Conservation (phyloP, 495 filamentous ascomycete genomes). For the Schizothecium vesticola region DNA sequence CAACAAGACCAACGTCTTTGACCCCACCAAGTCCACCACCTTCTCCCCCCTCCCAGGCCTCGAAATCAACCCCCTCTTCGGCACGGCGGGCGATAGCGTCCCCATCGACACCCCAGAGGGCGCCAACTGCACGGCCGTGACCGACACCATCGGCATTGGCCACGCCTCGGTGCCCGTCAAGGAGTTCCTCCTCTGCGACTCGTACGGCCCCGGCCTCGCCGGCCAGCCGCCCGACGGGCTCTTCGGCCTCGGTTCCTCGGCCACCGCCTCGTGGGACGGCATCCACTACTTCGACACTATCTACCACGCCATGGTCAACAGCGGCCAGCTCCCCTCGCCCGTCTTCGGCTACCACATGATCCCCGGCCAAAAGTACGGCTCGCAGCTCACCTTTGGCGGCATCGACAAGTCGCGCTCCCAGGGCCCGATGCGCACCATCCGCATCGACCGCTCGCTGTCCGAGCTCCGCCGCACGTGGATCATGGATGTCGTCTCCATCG, state of each 20-base stretch:
- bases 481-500: neutral
- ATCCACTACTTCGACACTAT: neutral
- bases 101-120: slow-evolving; percentile 7
- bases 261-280: slow-evolving; percentile 1
- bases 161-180: slow-evolving; percentile 11
- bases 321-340: slow-evolving; percentile 14
- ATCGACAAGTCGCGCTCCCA: slow-evolving; percentile 23
- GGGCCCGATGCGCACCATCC: slow-evolving; percentile 16
- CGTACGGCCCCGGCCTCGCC: slow-evolving; percentile 18
- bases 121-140: slow-evolving; percentile 22
- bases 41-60: slow-evolving; percentile 11
- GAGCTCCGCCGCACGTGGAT: slow-evolving; percentile 3
- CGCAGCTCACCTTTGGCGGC: slow-evolving; percentile 32
- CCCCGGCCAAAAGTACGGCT: slow-evolving; percentile 13
- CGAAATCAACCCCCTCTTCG: slow-evolving; percentile 4
- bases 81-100: slow-evolving; percentile 18
- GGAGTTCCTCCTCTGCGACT: slow-evolving; percentile 22
- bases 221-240: slow-evolving; percentile 28
- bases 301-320: slow-evolving; percentile 15
- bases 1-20: slow-evolving; percentile 11
- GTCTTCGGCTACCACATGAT: slow-evolving; percentile 22
- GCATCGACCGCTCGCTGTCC: slow-evolving; percentile 13
- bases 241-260: slow-evolving; percentile 24
- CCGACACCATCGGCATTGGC: slow-evolving; percentile 26
- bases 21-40: slow-evolving; percentile 14